These are phyloP conservation scores for Flueggea neowawraea DNA, from an alignment of 441 rosid genomes.

Conservation along the genomic window DNA sequence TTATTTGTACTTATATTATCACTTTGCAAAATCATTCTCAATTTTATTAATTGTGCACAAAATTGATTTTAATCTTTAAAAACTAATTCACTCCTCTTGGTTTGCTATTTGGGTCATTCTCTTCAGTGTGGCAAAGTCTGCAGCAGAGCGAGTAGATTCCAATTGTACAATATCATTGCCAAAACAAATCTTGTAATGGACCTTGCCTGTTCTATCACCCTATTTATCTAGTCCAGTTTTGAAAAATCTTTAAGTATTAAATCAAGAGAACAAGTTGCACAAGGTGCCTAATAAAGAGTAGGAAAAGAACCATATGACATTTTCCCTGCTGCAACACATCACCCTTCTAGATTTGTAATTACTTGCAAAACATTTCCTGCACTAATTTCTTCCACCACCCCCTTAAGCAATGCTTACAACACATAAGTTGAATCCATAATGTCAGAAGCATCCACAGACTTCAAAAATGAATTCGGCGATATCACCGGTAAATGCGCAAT, in stretches of 20 bases:
- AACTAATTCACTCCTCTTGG: no score
- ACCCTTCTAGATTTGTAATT: constrained; percentile 61
- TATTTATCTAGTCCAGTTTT: constrained; percentile 63
- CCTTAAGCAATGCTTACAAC: constrained; percentile 54
- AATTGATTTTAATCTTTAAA: no score
- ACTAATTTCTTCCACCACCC: constrained; percentile 81
- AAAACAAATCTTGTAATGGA: constrained; percentile 70
- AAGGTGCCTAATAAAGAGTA: constrained; percentile 80
- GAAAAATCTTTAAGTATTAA: constrained; percentile 73
- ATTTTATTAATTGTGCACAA: no score
- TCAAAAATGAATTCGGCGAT: constrained; percentile 69
- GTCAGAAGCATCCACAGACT: constrained; percentile 63
- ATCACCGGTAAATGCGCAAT: no score
- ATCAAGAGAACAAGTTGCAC: constrained; percentile 67
- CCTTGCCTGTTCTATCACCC: constrained; percentile 63
- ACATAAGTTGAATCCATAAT: constrained; percentile 46
- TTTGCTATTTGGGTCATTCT: no score
- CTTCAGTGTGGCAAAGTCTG: constrained; percentile 65
- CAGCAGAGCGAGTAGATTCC: constrained; percentile 49
- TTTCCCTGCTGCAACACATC: constrained; percentile 48
- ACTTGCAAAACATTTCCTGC: constrained; percentile 72
- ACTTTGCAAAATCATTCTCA: no score
- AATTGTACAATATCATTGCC: constrained; percentile 68
- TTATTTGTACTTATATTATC: no score
- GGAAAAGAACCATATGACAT: constrained; percentile 59